Evolutionary conservation across 306 rosid genomes (phyloP).

Genomic region (Glycine tomentella): DNA sequence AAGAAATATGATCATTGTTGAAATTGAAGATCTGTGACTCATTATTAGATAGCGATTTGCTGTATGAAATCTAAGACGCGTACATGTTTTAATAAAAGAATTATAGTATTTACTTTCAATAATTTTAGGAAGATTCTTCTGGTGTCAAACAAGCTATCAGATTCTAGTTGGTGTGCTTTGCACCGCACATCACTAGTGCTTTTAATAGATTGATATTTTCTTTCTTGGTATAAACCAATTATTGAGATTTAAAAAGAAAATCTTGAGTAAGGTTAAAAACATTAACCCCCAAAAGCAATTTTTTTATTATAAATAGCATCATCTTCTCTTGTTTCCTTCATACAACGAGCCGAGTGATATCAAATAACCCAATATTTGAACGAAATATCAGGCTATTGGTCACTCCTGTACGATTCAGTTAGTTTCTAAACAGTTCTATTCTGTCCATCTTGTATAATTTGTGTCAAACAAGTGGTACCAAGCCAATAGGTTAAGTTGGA

Average conservation of each 20-base stretch:
- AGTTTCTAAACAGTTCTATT: background rate
- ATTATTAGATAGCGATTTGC: background rate
- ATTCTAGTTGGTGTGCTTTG: slow-evolving; percentile 1
- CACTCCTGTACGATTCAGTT: background rate
- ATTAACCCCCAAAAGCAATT: too few species aligned
- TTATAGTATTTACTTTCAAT: background rate
- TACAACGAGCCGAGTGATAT: background rate
- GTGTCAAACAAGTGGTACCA: background rate
- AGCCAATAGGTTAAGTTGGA: slow-evolving; percentile 11
- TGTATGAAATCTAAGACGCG: background rate
- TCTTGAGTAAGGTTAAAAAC: background rate
- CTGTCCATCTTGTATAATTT: background rate
- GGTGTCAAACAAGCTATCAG: background rate
- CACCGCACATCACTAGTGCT: background rate
- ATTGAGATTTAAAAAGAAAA: background rate
- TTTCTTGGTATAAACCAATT: too few species aligned
- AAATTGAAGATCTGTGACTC: background rate
- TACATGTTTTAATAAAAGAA: background rate
- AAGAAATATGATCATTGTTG: slow-evolving; percentile 7
- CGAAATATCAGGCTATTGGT: background rate
- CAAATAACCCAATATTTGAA: slow-evolving; percentile 4
- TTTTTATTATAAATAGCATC: too few species aligned
- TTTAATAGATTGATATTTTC: background rate
- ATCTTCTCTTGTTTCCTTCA: background rate
- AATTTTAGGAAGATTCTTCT: background rate